Conservation (phyloP, 805 yeast genomes). For the Metschnikowia sp. region DNA sequence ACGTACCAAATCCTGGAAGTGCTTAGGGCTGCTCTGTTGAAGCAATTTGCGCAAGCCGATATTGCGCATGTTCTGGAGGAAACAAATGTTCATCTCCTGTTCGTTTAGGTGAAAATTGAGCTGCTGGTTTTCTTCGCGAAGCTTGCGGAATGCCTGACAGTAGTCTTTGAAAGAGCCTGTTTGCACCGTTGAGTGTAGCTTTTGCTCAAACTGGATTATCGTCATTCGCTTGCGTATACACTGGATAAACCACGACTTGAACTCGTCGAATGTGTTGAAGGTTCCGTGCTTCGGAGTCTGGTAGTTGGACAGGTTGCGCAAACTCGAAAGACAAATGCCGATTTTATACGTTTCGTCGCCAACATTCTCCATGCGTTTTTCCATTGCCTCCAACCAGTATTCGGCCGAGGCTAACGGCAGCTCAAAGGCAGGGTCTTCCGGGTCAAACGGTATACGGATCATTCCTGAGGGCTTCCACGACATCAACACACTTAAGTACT, state of each 20-base stretch:
- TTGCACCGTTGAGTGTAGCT: not conserved
- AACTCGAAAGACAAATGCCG: slow-evolving; percentile 3
- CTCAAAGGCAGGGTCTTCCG: not conserved
- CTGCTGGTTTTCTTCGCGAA: slow-evolving; percentile 5
- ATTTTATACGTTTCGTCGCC: slow-evolving; percentile 1
- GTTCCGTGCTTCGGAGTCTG: slow-evolving; percentile 3
- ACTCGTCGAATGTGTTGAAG: slow-evolving; percentile 4
- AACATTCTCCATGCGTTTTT: not conserved
- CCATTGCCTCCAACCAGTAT: slow-evolving; percentile 3
- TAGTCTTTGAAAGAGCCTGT: slow-evolving; percentile 1
- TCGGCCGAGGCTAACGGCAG: slow-evolving; percentile 5
- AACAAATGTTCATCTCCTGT: not conserved
- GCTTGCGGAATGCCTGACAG: slow-evolving; percentile 1
- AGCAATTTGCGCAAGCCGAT: slow-evolving; percentile 1
- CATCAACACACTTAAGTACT: too few species aligned
- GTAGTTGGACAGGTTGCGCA: slow-evolving; percentile 1
- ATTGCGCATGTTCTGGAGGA: slow-evolving; percentile 3
- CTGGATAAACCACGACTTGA: slow-evolving; percentile 5
- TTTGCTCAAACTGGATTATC: not conserved
- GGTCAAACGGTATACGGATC: not conserved
- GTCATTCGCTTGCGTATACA: not conserved
- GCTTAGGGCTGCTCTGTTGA: not conserved
- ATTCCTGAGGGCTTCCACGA: too few species aligned
- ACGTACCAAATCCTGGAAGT: not conserved
- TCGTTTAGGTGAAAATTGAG: slow-evolving; percentile 1